Evolutionary conservation across 495 filamentous ascomycete species (phyloP).

Genomic region (Lindgomyces ingoldianus): DNA sequence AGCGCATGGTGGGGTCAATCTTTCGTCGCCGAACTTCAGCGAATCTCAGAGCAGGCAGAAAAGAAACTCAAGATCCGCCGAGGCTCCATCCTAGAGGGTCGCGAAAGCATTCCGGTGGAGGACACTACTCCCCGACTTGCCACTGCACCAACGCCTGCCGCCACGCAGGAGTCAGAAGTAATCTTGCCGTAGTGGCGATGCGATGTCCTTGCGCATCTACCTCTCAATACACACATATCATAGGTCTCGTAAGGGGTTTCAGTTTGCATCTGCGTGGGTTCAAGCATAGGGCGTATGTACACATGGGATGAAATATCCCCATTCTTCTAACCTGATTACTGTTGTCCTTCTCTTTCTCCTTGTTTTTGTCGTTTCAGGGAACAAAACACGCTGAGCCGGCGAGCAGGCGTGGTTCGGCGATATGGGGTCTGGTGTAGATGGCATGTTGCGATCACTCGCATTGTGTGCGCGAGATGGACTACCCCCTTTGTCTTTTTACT

Average conservation of each 20-base stretch:
- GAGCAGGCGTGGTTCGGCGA: too few relatives aligned
- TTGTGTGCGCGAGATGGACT: too few relatives aligned
- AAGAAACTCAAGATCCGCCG: conserved; percentile 44
- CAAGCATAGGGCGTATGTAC: neutral
- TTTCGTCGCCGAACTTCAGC: conserved; percentile 81
- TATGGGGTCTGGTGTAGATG: too few relatives aligned
- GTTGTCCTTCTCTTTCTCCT: too few relatives aligned
- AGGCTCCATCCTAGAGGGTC: neutral
- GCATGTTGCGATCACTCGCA: too few relatives aligned
- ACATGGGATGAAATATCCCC: neutral
- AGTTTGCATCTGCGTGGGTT: neutral
- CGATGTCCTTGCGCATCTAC: too few relatives aligned
- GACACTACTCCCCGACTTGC: neutral
- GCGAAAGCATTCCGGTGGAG: neutral
- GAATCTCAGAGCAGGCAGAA: conserved; percentile 61
- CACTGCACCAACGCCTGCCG: neutral
- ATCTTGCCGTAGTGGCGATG: neutral
- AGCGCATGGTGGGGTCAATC: conserved; percentile 97
- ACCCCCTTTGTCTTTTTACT: too few relatives aligned
- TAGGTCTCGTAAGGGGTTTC: neutral
- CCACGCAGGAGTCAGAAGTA: neutral
- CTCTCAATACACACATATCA: neutral
- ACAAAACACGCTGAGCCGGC: too few relatives aligned
- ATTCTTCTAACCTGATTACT: too few relatives aligned
- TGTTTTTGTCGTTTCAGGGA: too few relatives aligned